Conservation (phyloP, 441 rosid genomes). For the Melastoma candidum region DNA sequence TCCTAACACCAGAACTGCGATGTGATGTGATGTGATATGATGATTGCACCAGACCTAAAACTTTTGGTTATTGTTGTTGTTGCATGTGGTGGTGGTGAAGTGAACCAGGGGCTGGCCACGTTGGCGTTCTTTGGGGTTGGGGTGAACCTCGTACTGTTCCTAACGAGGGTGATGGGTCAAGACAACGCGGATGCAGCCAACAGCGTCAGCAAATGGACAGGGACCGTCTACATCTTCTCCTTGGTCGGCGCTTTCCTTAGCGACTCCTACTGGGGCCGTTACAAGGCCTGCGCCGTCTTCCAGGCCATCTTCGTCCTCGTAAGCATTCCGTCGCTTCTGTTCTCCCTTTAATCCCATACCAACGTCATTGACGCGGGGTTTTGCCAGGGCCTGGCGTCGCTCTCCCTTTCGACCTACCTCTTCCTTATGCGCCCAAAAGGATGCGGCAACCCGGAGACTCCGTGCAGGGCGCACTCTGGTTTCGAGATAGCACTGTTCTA, state of each 20-base stretch:
- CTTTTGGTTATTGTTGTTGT: no score
- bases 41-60: no score
- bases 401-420: conserved; percentile 14
- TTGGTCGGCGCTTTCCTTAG: conserved; percentile 40
- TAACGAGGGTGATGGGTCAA: conserved; percentile 27
- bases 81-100: conserved; percentile 24
- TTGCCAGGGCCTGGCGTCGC: conserved; percentile 5
- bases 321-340: conserved; percentile 10
- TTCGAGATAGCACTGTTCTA: conserved; percentile 11
- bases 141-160: conserved; percentile 17
- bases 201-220: conserved; percentile 40
- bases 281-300: conserved; percentile 30
- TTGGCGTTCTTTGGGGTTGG: conserved; percentile 30
- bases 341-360: no score
- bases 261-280: conserved; percentile 27
- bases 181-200: conserved; percentile 33
- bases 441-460: conserved; percentile 20
- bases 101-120: conserved; percentile 25
- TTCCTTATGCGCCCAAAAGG: conserved; percentile 24
- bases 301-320: conserved; percentile 25
- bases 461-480: conserved; percentile 22
- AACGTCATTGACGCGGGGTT: neutral
- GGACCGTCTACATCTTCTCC: conserved; percentile 34
- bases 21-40: no score
- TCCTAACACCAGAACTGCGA: no score